Conservation (phyloP, 2,329 filamentous ascomycete genomes). For the Colletotrichum costaricense region DNA sequence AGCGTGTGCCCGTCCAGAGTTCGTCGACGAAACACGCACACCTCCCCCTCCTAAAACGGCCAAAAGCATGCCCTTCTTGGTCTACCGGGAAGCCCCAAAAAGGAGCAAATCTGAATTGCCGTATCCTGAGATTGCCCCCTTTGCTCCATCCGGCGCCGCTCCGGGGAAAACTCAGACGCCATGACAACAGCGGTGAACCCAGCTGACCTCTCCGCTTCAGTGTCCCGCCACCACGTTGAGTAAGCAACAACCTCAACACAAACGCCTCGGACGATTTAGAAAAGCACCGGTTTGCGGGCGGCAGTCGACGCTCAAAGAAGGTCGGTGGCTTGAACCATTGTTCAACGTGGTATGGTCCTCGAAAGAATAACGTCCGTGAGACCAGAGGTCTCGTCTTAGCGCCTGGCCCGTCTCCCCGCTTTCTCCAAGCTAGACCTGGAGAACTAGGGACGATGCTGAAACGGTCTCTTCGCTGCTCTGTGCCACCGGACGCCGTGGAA, state of each 20-base stretch:
- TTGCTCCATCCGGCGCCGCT: slow-evolving; percentile 9
- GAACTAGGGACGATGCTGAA: slow-evolving; percentile 26
- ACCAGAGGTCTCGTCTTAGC: slow-evolving; percentile 10
- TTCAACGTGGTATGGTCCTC: not conserved
- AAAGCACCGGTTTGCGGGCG: not conserved
- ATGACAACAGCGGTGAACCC: slow-evolving; percentile 33
- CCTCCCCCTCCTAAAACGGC: slow-evolving; percentile 12
- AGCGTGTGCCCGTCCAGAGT: not conserved
- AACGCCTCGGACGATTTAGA: not conserved
- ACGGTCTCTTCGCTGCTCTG: slow-evolving; percentile 20
- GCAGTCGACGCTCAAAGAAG: not conserved
- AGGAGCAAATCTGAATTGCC: not conserved
- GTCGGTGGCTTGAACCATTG: not conserved
- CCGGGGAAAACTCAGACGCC: slow-evolving; percentile 17
- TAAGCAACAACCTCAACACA: not conserved
- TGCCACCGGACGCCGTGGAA: slow-evolving; percentile 20
- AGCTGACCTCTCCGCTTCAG: not conserved
- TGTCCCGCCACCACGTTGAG: slow-evolving; percentile 6
- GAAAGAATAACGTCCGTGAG: slow-evolving; percentile 7
- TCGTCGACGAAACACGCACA: slow-evolving; percentile 26
- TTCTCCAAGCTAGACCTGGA: slow-evolving; percentile 18
- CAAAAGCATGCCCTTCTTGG: not conserved
- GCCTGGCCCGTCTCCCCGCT: slow-evolving; percentile 16
- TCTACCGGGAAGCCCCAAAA: not conserved
- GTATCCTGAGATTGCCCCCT: not conserved